Evolutionary conservation across 1,284 basidiomycete genomes (phyloP).

Genomic region (Mycocalia duriaeana): DNA sequence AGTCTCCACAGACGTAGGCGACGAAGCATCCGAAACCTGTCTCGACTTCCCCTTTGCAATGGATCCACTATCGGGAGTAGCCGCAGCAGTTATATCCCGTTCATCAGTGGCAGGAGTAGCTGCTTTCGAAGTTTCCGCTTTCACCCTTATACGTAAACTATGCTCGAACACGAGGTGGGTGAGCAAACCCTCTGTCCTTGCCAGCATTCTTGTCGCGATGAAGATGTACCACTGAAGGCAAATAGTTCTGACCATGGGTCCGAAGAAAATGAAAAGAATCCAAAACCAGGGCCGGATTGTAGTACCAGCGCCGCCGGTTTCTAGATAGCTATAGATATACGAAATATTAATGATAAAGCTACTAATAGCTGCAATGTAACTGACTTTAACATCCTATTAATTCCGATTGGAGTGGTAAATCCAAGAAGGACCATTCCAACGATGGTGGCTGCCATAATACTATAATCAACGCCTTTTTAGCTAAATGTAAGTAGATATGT

Average conservation of each 20-base stretch:
- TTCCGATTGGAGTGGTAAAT: background rate
- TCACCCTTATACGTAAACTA: background rate
- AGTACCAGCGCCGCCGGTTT: no score
- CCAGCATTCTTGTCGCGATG: background rate
- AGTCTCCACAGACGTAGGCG: no score
- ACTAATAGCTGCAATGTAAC: background rate
- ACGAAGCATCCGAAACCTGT: no score
- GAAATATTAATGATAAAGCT: background rate
- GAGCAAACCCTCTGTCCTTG: background rate
- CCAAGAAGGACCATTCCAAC: background rate
- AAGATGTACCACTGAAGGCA: background rate
- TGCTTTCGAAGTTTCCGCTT: constrained; percentile 2
- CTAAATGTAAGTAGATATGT: background rate
- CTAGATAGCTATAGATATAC: no score
- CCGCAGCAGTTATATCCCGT: no score
- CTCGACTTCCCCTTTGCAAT: no score
- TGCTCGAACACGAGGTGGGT: background rate
- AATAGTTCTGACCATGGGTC: background rate
- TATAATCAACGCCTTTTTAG: background rate
- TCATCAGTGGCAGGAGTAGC: no score
- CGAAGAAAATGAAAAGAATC: background rate
- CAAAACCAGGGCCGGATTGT: background rate
- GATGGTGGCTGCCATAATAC: background rate
- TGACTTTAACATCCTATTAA: constrained; percentile 1
- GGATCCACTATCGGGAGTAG: no score